Base-by-base conservation (phyloP, 2,329 filamentous ascomycete species). In the Aureobasidium sp. region DNA sequence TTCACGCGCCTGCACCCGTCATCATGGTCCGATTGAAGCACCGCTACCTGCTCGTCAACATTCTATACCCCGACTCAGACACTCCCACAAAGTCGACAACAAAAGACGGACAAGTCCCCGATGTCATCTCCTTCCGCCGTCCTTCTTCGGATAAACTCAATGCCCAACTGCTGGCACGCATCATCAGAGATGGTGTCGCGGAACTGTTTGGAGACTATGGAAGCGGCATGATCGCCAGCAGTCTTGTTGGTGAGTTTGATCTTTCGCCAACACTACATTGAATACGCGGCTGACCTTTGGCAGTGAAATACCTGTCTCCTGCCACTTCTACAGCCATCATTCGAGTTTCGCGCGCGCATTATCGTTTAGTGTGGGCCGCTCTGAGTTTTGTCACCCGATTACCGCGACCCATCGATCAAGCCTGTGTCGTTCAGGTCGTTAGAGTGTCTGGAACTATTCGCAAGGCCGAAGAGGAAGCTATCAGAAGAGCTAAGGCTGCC, bases 291-390 rank as follows among this genome's bases (percentile, higher is more conserved):
- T 49, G 57, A 59, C 16, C 1, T 9, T 13, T 30, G 13, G 13
- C 5, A 93, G 90, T 99, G 59, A 96, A 96, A 79, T 99, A 99
- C 73, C 81, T 95, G 57, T 96, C 91, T 1, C 81, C 86, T 3
- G 89, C 91, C n/a, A 99, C 94, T 0, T 96, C 90, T 6, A 99
- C 93, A 1, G 91, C 93, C 60, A 99, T 99, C 63, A 80, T 99
- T 42, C 85, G 89, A 65, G 90, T 92, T 66, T 85, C 90, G 3
- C 86, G 94, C 62, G 85, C 86, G 16, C 87, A 96, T 66, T 95
- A 92, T 72, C 84, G 90, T 50, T 82, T 97, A 64, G 86, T 96
- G 5, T 99, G 94, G 94, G 87, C 91, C 0, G 90, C 91, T 0
- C 77, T 99, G 59, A 90, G 90, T 0, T 89, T 91, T 67, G 88